These are phyloP conservation scores for Elaeis guineensis DNA, from an alignment of 176 grass and related monocot genomes.

Conservation along the genomic window DNA sequence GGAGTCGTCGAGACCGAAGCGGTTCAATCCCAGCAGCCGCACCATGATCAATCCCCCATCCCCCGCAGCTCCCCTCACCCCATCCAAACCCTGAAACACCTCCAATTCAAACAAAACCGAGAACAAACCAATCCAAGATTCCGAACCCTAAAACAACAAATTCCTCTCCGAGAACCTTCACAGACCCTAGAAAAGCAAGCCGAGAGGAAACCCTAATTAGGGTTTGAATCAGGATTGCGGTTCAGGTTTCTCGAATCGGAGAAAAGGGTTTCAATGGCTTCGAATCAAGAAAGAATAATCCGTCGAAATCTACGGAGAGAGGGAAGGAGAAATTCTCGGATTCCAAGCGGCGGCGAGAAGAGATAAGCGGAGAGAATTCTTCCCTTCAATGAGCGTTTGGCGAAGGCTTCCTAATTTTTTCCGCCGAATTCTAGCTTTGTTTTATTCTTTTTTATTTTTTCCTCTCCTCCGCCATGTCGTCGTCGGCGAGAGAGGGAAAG, in stretches of 20 bases:
- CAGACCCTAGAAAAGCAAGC: neutral
- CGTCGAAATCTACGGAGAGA: no score
- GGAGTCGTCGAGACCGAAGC: constrained; percentile 77
- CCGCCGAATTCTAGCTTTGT: constrained; percentile 14
- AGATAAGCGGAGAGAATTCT: neutral
- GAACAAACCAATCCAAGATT: constrained; percentile 13
- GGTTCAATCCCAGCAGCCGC: constrained; percentile 68
- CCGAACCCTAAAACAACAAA: constrained; percentile 24
- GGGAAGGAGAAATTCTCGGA: no score
- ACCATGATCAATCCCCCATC: constrained; percentile 49
- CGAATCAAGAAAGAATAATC: no score
- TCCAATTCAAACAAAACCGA: neutral
- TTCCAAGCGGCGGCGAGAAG: no score
- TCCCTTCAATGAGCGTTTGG: constrained; percentile 7
- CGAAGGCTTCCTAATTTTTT: no score
- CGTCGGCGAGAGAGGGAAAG: constrained; percentile 6
- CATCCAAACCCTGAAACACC: constrained; percentile 7
- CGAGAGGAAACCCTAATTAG: constrained; percentile 19
- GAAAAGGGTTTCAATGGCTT: no score
- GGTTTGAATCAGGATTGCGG: neutral
- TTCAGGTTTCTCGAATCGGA: no score
- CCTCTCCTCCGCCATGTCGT: constrained; percentile 37
- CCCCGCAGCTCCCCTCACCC: constrained; percentile 1
- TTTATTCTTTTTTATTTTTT: constrained; percentile 12
- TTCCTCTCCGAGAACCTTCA: neutral